Evolutionary conservation across 164 flowering plant genomes (phyloP).

Genomic region (Litsea cubeba): DNA sequence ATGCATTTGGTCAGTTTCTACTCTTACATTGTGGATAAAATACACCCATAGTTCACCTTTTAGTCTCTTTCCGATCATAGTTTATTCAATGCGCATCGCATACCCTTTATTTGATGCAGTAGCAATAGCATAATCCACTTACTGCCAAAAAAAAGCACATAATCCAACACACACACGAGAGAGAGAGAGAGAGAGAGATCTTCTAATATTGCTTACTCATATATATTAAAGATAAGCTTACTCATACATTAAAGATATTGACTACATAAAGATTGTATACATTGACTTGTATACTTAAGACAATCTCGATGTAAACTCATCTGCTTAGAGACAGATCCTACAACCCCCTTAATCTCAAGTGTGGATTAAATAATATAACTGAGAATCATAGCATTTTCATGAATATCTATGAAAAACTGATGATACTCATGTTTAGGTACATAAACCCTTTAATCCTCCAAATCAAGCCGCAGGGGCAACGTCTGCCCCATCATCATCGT

Average conservation of each 20-base stretch:
- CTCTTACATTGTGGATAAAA: too few relatives aligned
- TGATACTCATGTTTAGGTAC: background rate
- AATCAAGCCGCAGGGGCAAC: conserved; percentile 26
- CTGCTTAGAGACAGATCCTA: too few relatives aligned
- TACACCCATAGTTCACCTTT: too few relatives aligned
- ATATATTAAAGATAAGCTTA: background rate
- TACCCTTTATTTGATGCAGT: too few relatives aligned
- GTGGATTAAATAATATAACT: too few relatives aligned
- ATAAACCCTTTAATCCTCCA: background rate
- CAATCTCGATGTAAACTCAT: too few relatives aligned
- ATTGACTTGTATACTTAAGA: background rate
- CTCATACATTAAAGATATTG: background rate
- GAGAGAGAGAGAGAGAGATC: background rate
- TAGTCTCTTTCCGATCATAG: too few relatives aligned
- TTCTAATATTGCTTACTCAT: background rate
- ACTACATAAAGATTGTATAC: background rate
- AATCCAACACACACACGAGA: background rate
- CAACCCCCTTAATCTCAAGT: too few relatives aligned
- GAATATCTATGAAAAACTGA: background rate
- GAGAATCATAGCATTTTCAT: background rate
- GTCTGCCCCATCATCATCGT: conserved; percentile 24
- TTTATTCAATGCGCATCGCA: too few relatives aligned
- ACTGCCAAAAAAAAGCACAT: background rate
- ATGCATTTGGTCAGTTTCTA: too few relatives aligned
- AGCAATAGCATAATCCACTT: background rate